Percentiles rank a stretch among this genome's conserved stretches.
Conservation (phyloP, 495 filamentous ascomycete genomes). For the Penicillium cosmopolitanum region DNA sequence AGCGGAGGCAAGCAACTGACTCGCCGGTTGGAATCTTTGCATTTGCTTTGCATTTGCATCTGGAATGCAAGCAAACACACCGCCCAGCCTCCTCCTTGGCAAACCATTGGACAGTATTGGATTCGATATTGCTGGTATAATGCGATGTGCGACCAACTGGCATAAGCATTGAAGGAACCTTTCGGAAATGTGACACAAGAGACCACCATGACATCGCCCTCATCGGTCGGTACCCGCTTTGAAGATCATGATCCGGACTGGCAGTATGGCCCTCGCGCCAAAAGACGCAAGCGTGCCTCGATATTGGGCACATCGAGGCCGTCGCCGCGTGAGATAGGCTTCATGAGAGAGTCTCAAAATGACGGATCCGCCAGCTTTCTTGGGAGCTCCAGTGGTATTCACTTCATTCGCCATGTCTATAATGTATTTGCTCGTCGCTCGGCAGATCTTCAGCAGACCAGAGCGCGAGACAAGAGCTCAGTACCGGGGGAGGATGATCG, state of each 20-base stretch:
- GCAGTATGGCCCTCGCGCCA: constrained; percentile 26
- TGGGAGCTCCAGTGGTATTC: constrained; percentile 55
- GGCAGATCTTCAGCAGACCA: constrained; percentile 34
- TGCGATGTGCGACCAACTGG: too few relatives aligned
- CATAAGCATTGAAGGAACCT: neutral
- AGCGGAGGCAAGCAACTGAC: too few relatives aligned
- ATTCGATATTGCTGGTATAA: neutral
- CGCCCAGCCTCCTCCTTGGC: too few relatives aligned
- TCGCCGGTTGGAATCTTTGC: too few relatives aligned
- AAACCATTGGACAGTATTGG: too few relatives aligned
- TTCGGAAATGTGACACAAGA: neutral
- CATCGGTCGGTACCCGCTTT: constrained; percentile 17
- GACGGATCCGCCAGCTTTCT: constrained; percentile 45
- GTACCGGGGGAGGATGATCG: constrained; percentile 55
- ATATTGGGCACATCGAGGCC: constrained; percentile 20
- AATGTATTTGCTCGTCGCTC: constrained; percentile 46
- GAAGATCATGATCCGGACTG: constrained; percentile 27
- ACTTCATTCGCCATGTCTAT: constrained; percentile 52
- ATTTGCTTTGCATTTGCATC: too few relatives aligned
- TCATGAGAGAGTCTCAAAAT: constrained; percentile 42
- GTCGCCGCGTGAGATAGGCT: constrained; percentile 42
- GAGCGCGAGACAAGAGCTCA: constrained; percentile 34
- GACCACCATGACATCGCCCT: constrained; percentile 24
- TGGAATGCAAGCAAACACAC: too few relatives aligned
- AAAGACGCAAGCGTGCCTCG: constrained; percentile 38